These are phyloP conservation scores for Dothistroma septosporum DNA, from an alignment of 2,329 filamentous ascomycete genomes.

Conservation along the genomic window DNA sequence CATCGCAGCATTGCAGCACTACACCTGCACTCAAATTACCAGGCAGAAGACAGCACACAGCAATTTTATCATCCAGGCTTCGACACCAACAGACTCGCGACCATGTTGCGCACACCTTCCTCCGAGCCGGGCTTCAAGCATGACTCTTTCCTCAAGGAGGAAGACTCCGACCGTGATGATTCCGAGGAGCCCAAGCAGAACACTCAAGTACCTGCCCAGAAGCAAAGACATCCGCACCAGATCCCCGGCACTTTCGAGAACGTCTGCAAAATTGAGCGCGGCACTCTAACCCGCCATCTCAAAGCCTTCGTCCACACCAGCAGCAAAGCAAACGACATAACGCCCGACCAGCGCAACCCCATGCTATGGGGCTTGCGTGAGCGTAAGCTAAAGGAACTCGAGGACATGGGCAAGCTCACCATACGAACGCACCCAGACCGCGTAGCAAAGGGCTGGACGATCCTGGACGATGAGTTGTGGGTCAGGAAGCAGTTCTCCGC, in stretches of 20 bases:
- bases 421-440: not conserved
- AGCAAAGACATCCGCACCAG: not conserved
- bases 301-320: not conserved
- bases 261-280: not conserved
- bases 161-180: not conserved
- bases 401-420: not conserved
- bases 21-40: not conserved
- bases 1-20: not conserved
- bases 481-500: not conserved
- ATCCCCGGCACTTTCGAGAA: constrained; percentile 1
- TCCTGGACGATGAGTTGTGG: not conserved
- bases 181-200: not conserved
- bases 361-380: not conserved
- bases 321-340: not conserved
- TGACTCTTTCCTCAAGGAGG: not conserved
- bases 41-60: not conserved
- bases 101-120: not conserved
- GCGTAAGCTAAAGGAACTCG: not conserved
- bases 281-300: not conserved
- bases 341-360: not conserved
- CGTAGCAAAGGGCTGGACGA: not conserved
- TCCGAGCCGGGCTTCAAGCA: not conserved
- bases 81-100: not conserved
- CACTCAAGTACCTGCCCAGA: not conserved
- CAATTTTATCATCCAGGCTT: not conserved